A percentile compares a stretch with the other conserved stretches of the same genome.
phyloP scores from a whole-genome alignment of 306 rosid species.

The Quercus glauca region DNA sequence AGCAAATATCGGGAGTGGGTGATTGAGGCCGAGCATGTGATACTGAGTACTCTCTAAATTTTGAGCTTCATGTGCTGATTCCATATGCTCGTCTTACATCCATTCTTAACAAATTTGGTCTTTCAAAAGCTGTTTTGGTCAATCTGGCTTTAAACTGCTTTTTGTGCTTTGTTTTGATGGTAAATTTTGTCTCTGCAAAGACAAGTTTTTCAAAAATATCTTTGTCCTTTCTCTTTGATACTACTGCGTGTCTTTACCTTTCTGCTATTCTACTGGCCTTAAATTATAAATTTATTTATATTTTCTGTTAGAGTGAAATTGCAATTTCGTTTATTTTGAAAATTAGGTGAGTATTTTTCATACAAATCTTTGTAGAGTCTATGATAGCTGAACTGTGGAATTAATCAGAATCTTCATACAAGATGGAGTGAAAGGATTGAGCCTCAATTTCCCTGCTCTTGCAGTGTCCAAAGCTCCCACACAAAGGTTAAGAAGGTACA shows the following conservation, averaged over 20 bases:
- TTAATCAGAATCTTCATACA: too few relatives aligned
- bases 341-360: constrained; percentile 2
- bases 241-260: constrained; percentile 15
- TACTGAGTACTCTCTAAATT: too few relatives aligned
- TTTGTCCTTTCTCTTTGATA: background rate
- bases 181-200: constrained; percentile 2
- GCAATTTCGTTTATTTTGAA: background rate
- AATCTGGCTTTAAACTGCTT: constrained; percentile 78
- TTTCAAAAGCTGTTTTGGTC: constrained; percentile 76
- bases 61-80: constrained; percentile 56
- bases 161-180: constrained; percentile 4
- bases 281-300: constrained; percentile 20
- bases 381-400: too few relatives aligned
- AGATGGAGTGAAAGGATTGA: too few relatives aligned
- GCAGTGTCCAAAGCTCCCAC: too few relatives aligned
- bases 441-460: too few relatives aligned
- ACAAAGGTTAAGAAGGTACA: too few relatives aligned
- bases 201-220: background rate
- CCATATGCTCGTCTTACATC: constrained; percentile 87
- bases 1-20: constrained; percentile 81
- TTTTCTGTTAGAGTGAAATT: constrained; percentile 17
- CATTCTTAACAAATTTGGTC: constrained; percentile 78
- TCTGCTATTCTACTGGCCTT: constrained; percentile 13
- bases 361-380: constrained; percentile 2
- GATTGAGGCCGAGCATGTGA: constrained; percentile 63